Conservation (phyloP, 306 rosid genomes). For the Macrotyloma uniflorum region DNA sequence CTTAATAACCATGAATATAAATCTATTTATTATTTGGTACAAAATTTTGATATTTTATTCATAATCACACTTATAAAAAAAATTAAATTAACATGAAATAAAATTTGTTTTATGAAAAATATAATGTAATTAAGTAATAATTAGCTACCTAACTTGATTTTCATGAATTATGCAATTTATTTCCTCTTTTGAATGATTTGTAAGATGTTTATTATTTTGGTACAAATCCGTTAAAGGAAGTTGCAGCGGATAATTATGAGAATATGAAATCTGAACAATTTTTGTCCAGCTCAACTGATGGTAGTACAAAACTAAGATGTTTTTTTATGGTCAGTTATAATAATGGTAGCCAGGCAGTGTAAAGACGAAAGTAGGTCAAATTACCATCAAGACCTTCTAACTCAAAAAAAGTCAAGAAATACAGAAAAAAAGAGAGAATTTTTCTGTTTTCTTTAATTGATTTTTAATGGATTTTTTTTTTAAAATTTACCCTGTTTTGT, state of each 20-base stretch:
- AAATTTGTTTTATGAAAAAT: not conserved
- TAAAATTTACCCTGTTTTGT: not conserved
- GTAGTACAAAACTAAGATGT: not conserved
- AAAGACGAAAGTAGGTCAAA: not conserved
- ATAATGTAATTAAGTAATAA: not conserved
- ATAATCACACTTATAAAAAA: not conserved
- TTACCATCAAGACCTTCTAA: not conserved
- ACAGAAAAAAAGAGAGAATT: not conserved
- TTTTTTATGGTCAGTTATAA: not conserved
- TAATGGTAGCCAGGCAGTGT: not conserved
- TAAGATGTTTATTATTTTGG: not conserved
- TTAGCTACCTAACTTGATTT: not conserved
- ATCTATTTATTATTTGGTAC: not conserved
- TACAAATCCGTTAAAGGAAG: not conserved
- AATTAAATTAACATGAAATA: not conserved
- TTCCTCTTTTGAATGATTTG: not conserved
- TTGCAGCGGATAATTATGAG: not conserved
- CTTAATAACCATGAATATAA: too few relatives aligned
- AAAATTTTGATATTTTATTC: not conserved
- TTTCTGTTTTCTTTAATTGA: not conserved
- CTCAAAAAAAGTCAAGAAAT: not conserved
- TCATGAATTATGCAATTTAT: not conserved
- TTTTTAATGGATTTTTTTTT: not conserved
- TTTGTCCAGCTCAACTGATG: not conserved
- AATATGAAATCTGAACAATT: not conserved